These are phyloP conservation scores for Zygosaccharomyces pseudobailii DNA, from an alignment of 1,139 yeast genomes.

Conservation along the genomic window DNA sequence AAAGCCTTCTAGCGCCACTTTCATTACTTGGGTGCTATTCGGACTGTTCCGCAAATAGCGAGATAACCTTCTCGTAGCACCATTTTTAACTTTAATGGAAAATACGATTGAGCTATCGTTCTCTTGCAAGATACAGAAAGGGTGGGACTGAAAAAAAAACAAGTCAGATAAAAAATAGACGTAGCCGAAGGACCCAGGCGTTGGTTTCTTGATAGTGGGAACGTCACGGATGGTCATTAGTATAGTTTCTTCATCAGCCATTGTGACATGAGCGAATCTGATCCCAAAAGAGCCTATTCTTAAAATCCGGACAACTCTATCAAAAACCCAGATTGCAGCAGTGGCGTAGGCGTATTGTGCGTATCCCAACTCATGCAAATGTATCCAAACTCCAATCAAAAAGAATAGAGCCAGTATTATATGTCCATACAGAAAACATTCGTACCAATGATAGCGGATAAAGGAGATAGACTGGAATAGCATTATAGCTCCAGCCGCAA, in stretches of 20 bases:
- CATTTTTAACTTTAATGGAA: conserved; percentile 43
- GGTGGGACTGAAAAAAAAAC: conserved; percentile 60
- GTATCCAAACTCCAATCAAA: conserved; percentile 55
- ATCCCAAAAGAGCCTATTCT: conserved; percentile 45
- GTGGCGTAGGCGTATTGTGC: conserved; percentile 45
- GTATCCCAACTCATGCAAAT: conserved; percentile 42
- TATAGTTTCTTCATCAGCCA: conserved; percentile 45
- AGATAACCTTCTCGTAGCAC: conserved; percentile 39
- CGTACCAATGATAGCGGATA: conserved; percentile 55
- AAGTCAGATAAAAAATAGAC: conserved; percentile 45
- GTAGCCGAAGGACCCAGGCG: conserved; percentile 58
- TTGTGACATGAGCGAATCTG: conserved; percentile 44
- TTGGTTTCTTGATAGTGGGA: conserved; percentile 34
- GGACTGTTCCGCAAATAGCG: conserved; percentile 22
- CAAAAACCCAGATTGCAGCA: conserved; percentile 59
- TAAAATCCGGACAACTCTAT: conserved; percentile 46
- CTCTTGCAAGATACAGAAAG: conserved; percentile 50
- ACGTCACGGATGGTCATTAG: conserved; percentile 37
- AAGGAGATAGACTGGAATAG: conserved; percentile 42
- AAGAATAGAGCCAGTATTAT: conserved; percentile 51
- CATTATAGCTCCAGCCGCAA: conserved; percentile 40
- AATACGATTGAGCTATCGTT: conserved; percentile 37
- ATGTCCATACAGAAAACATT: conserved; percentile 54
- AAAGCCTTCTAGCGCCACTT: conserved; percentile 53
- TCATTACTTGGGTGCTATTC: conserved; percentile 20